Base-by-base conservation (phyloP, 140 eudicot species). In the Anethum foeniculum region DNA sequence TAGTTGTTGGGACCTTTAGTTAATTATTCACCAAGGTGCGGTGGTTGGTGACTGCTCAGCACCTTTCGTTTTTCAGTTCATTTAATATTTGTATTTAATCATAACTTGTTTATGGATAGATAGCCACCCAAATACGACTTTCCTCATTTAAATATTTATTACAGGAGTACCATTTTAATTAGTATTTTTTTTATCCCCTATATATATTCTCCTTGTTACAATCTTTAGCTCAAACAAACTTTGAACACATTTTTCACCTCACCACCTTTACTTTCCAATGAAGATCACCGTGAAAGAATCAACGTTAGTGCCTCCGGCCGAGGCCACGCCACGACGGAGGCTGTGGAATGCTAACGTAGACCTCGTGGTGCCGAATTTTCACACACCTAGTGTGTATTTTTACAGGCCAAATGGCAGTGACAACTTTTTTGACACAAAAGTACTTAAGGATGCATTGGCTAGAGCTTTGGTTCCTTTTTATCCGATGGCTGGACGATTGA, bases 301-400 rank as follows among this genome's bases (percentile, higher is more conserved):
- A n/a, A 87, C 92, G 68, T 69, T 93, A 93, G 96, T 93, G 77
- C 76, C 78, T 80, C 98, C 98, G 27, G 89, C 97, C 34, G 81
- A 83, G 86, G 92, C 82, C 81, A 87, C 95, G 48, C 97, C 97
- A 30, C 34, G n/a, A 48, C 77, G 52, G 52, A 80, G 84, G 2
- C 88, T 93, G 60, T 93, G 97, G 97, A 90, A 88, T 84, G 84
- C 98, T 12, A 90, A 91, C 85, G 89, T 93, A 27, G 98, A 93
- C 79, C 72, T 93, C 10, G 94, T 93, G 54, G 96, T 88, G 8
- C 98, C 96, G 7, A 87, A 86, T 80, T 85, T 88, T 81, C 97
- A 89, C 86, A 90, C 97, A 15, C 96, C 94, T 25, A 88, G 89
- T 79, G 93, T 93, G 68, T 93, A 90, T 80, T 90, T 93, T 78